These are phyloP conservation scores for Hanseniaspora lindneri DNA, from an alignment of 805 yeast genomes.

Conservation along the genomic window DNA sequence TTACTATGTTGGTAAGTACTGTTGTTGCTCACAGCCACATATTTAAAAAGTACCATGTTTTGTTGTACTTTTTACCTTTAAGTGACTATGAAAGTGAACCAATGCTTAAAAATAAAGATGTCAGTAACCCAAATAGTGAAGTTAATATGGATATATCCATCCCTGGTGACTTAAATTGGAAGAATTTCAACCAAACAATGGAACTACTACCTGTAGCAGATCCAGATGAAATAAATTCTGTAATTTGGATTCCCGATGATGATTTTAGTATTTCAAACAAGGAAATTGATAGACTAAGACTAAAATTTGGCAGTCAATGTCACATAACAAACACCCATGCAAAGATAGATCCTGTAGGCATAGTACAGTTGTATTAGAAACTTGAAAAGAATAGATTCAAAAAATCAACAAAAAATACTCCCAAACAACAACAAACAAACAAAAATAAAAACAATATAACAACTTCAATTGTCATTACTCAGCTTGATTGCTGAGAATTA, in stretches of 20 bases:
- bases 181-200: slow-evolving; percentile 3
- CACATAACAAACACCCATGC: slow-evolving; percentile 15
- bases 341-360: slow-evolving; percentile 19
- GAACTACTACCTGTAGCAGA: slow-evolving; percentile 16
- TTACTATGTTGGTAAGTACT: slow-evolving; percentile 41
- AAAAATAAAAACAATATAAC: no score
- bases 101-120: no score
- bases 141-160: no score
- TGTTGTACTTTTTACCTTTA: slow-evolving; percentile 33
- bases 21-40: slow-evolving; percentile 46
- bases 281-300: slow-evolving; percentile 19
- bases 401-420: background rate
- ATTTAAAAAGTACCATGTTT: slow-evolving; percentile 32
- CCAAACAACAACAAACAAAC: background rate
- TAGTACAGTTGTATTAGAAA: slow-evolving; percentile 16
- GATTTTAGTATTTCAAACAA: slow-evolving; percentile 27
- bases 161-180: slow-evolving; percentile 6
- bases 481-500: slow-evolving; percentile 15
- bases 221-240: slow-evolving; percentile 17
- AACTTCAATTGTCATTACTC: no score
- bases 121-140: no score
- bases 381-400: no score
- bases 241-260: slow-evolving; percentile 38
- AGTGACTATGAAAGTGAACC: slow-evolving; percentile 15
- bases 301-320: slow-evolving; percentile 18